These are phyloP conservation scores for Musa troglodytarum DNA, from an alignment of 176 grass and related monocot species.

Conservation along the genomic window DNA sequence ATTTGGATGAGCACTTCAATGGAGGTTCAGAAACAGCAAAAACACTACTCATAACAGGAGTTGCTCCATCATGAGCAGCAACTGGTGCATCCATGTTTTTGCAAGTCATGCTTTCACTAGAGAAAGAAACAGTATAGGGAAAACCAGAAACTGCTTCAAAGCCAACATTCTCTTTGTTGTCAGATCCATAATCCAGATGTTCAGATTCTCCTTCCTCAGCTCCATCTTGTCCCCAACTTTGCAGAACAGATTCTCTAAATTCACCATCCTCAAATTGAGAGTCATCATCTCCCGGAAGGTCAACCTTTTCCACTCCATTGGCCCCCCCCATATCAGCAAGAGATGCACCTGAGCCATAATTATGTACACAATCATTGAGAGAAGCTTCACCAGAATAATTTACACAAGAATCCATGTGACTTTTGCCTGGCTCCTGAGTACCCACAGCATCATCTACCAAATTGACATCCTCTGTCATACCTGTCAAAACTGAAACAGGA, in stretches of 20 bases:
- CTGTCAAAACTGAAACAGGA: not conserved
- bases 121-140: constrained; percentile 1
- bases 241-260: constrained; percentile 56
- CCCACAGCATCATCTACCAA: constrained; percentile 2
- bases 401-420: constrained; percentile 17
- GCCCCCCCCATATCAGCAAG: constrained; percentile 22
- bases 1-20: constrained; percentile 30
- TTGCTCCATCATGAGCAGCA: constrained; percentile 25
- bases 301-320: constrained; percentile 24
- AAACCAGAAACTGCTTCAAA: constrained; percentile 23
- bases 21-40: constrained; percentile 22
- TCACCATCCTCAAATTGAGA: constrained; percentile 98
- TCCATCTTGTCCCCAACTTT: constrained; percentile 44
- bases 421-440: constrained; percentile 23
- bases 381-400: constrained; percentile 25
- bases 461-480: not conserved
- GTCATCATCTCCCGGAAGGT: constrained; percentile 68
- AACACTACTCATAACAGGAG: constrained; percentile 15
- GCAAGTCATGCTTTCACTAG: constrained; percentile 26
- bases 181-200: constrained; percentile 28
- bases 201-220: constrained; percentile 42
- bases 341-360: constrained; percentile 25
- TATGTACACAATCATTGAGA: constrained; percentile 13
- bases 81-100: constrained; percentile 15
- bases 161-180: constrained; percentile 30